Evolutionary conservation across 2,329 filamentous ascomycete species (phyloP), one percentile per base, ranked within the genome.

Genomic region (Monosporascus sp.): DNA sequence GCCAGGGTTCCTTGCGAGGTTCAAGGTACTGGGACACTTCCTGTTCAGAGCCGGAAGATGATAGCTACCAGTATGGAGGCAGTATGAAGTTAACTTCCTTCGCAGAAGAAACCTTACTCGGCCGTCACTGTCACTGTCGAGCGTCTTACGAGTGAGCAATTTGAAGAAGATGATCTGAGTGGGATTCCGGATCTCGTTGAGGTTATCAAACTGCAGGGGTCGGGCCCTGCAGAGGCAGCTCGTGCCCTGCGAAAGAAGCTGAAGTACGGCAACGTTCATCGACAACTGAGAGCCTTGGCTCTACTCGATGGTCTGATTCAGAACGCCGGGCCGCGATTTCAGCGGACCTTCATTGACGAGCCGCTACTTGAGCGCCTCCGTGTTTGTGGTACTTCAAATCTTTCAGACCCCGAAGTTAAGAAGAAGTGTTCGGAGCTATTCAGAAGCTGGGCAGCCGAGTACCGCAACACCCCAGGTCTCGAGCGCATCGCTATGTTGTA

Each of bases 181-280:
- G 94, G 93, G 24, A 90, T 99, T 59, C 89, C 93, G 41, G 92
- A 97, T 64, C 83, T 99, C 24, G 89, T 97, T 58, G 94, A 99
- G 71, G 90, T 94, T 52, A 89, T 99, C 68, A 88, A 89, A 60
- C 84, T 99, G 54, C 94, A 99, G 72, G 80, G 82, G 25, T 88
- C 89, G 6, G 94, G 94, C 0, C 90, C 94, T 2, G 82, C 84
- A 14, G 94, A 99, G 75, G 92, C 92, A 54, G 90, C 93, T 51
- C 84, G 94, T 66, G 92, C 94, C 47, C 82, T 99, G 62, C 85
- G 94, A 55, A 99, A 99, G 82, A 97, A 97, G 77, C 83, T 99
- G 80, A 99, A 99, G 75, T 97, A 99, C 72, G 94, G 94, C 62
- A 96, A 85, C 65, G 80, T 89, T n/a, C 93, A 97, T 70, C 87